Evolutionary conservation across 2,329 filamentous ascomycete species (phyloP).

Genomic region (Diaporthe vexans): DNA sequence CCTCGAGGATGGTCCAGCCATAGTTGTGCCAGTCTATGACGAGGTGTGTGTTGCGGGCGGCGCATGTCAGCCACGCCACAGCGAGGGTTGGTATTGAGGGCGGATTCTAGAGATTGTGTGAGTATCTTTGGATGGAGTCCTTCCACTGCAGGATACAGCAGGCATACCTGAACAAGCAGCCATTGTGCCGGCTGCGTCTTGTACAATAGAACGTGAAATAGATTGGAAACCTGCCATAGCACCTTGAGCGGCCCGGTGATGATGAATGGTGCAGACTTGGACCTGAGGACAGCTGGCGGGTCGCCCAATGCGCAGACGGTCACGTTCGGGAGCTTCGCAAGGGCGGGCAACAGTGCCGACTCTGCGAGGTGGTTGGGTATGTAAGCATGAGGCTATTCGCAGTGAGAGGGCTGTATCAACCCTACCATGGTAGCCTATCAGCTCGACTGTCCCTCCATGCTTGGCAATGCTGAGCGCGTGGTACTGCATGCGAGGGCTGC

Average conservation of each 20-base stretch:
- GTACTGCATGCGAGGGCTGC: slow-evolving; percentile 98
- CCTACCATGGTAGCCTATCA: slow-evolving; percentile 89
- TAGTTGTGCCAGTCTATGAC: slow-evolving; percentile 99
- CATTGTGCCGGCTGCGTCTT: slow-evolving; percentile 80
- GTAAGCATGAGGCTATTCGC: slow-evolving; percentile 32
- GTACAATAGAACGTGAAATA: slow-evolving; percentile 82
- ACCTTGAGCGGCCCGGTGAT: slow-evolving; percentile 87
- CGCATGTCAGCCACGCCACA: slow-evolving; percentile 79
- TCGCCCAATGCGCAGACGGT: slow-evolving; percentile 77
- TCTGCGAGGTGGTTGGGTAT: slow-evolving; percentile 61
- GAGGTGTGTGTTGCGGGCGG: slow-evolving; percentile 83
- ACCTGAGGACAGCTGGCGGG: slow-evolving; percentile 76
- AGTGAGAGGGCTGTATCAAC: slow-evolving; percentile 29
- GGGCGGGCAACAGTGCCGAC: slow-evolving; percentile 76
- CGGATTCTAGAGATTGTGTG: slow-evolving; percentile 75
- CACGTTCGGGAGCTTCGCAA: slow-evolving; percentile 78
- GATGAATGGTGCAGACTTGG: slow-evolving; percentile 81
- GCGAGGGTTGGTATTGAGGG: slow-evolving; percentile 93
- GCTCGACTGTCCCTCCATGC: slow-evolving; percentile 82
- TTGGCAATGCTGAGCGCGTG: slow-evolving; percentile 93
- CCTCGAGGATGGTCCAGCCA: slow-evolving; percentile 90
- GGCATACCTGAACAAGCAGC: slow-evolving; percentile 82
- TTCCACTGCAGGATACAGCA: background rate
- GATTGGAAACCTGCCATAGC: slow-evolving; percentile 80
- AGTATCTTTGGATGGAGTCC: background rate